Percentiles rank a stretch among this genome's conserved stretches.
Evolutionary conservation across 768 basidiomycete genomes (phyloP).

Genomic region (Hypsizygus marmoreus): DNA sequence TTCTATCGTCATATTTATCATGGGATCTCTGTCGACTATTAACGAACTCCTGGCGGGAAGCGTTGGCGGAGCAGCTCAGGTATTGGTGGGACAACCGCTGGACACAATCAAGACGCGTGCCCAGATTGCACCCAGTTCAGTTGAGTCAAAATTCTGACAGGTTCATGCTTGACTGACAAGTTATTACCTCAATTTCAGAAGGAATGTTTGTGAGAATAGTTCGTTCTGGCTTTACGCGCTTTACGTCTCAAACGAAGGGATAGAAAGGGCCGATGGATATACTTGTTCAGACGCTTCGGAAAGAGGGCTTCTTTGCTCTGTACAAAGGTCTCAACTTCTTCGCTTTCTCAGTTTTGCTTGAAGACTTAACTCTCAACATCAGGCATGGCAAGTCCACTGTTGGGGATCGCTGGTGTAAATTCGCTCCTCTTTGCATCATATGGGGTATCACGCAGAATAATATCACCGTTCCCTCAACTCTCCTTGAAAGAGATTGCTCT

Average conservation of each 20-base stretch:
- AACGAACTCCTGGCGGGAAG: constrained; percentile 89
- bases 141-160: constrained; percentile 5
- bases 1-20: neutral
- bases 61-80: constrained; percentile 92
- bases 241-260: neutral
- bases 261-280: constrained; percentile 97
- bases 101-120: constrained; percentile 90
- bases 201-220: constrained; percentile 79
- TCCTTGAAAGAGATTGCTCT: constrained; percentile 77
- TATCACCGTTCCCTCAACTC: constrained; percentile 88
- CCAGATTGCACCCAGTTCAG: constrained; percentile 80
- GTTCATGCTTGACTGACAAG: constrained; percentile 6
- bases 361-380: neutral
- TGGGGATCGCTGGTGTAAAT: constrained; percentile 96
- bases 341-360: neutral
- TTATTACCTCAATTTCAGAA: constrained; percentile 41
- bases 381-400: constrained; percentile 90
- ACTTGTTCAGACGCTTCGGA: constrained; percentile 71
- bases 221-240: neutral
- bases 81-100: constrained; percentile 90
- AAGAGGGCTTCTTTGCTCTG: constrained; percentile 91
- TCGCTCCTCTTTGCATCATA: constrained; percentile 94
- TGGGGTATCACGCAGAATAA: constrained; percentile 72
- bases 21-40: constrained; percentile 50
- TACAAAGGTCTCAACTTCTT: constrained; percentile 73